Evolutionary conservation across 441 rosid species (phyloP), one percentile per base, ranked within the genome.

Genomic region (Syzygium malaccense): DNA sequence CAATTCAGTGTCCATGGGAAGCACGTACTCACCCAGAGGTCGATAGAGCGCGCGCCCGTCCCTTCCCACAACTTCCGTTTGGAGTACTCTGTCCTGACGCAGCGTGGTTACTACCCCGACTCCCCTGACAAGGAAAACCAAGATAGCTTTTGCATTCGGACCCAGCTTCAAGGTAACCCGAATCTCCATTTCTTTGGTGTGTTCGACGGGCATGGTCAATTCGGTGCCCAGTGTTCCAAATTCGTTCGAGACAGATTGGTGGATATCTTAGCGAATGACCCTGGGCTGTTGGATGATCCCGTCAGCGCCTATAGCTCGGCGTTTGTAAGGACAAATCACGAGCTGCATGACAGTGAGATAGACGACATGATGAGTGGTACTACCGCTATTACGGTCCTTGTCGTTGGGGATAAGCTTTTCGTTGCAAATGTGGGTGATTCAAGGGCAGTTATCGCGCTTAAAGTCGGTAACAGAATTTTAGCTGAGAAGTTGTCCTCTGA

Each of bases 331-430:
- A 94, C 94, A 4, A 98, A 98, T 64, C 78, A 88, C 13, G 99
- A 96, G 94, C 91, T 98, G 83, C 99, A 92, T 87, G 87, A 79
- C 10, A 97, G 99, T 88, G 94, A 91, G 48, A 95, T 98, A 89
- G 99, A 98, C 90, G 99, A 98, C 91, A 79, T 97, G 13, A 92
- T 94, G 98, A 97, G 99, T 90, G 99, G 99, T 83, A 97, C 99
- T 20, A 96, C 99, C 4, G 99, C 99, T 0, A 97, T 98, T 80
- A 96, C 99, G 1, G 99, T 95, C 91, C 98, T 98, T 92, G 95
- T 96, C 32, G 88, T 94, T 90, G 99, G 95, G 68, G 97, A 96
- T 92, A 95, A 91, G 86, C 92, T 98, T 58, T 94, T 94, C 91
- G 96, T 96, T 45, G 99, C 99, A 14, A 98, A 96, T 93, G 99